Evolutionary conservation across 345 rosid genomes (phyloP).

Genomic region (Acer yangbiense): DNA sequence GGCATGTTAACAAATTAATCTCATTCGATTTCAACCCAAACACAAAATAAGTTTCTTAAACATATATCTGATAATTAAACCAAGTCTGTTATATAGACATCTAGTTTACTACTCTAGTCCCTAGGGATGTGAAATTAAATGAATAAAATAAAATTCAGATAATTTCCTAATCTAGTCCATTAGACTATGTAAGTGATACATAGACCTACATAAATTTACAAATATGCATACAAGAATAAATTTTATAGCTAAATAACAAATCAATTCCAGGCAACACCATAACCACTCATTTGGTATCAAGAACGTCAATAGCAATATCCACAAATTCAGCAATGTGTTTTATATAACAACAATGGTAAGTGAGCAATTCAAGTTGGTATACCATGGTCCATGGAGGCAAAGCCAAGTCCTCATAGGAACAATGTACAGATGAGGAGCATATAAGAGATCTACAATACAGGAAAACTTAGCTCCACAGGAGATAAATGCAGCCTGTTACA

Average conservation of each 20-base stretch:
- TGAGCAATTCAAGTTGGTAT: background rate
- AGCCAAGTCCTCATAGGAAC: background rate
- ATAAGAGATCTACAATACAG: background rate
- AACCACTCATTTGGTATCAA: background rate
- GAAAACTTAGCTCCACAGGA: background rate
- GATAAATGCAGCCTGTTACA: conserved; percentile 6
- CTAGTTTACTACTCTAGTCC: too few species aligned
- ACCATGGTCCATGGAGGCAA: conserved; percentile 7
- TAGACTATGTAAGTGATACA: too few species aligned
- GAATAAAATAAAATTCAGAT: too few species aligned
- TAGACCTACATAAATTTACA: too few species aligned
- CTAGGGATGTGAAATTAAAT: too few species aligned
- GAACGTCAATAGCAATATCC: conserved; percentile 3
- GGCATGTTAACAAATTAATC: too few species aligned
- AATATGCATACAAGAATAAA: background rate
- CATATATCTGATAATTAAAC: too few species aligned
- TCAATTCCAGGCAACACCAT: background rate
- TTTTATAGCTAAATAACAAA: background rate
- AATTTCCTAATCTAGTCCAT: background rate
- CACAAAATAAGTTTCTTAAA: too few species aligned
- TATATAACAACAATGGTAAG: background rate
- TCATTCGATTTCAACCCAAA: too few species aligned
- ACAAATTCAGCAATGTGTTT: background rate
- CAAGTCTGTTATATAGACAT: too few species aligned
- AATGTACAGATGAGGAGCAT: conserved; percentile 3